These are phyloP conservation scores for Podospora sp. DNA, from an alignment of 495 filamentous ascomycete genomes.

Conservation along the genomic window DNA sequence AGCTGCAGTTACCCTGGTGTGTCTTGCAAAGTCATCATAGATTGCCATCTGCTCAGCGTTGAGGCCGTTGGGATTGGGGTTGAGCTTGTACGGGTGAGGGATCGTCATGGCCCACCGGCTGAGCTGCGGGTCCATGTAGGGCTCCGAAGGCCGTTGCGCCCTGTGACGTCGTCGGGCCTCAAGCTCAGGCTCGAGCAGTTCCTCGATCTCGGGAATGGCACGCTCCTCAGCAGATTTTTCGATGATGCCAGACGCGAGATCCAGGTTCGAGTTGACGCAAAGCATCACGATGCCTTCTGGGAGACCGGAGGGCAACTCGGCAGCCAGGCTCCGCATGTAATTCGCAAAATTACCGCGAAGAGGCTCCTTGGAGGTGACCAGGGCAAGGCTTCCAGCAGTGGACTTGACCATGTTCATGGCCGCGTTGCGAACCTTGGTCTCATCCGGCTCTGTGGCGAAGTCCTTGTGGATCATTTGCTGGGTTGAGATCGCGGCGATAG, in stretches of 20 bases:
- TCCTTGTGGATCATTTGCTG: slow-evolving; percentile 93
- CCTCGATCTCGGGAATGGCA: slow-evolving; percentile 90
- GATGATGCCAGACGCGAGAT: slow-evolving; percentile 86
- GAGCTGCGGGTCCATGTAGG: slow-evolving; percentile 76
- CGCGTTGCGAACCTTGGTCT: slow-evolving; percentile 77
- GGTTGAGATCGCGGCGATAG: slow-evolving; percentile 94
- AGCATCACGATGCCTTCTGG: slow-evolving; percentile 91
- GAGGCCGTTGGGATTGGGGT: slow-evolving; percentile 63
- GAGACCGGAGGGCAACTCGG: slow-evolving; percentile 68
- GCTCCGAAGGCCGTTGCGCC: slow-evolving; percentile 69
- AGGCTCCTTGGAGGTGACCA: slow-evolving; percentile 98
- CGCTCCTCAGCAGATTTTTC: slow-evolving; percentile 93
- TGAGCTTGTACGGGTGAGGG: slow-evolving; percentile 84
- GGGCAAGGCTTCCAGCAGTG: slow-evolving; percentile 86
- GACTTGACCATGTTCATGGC: slow-evolving; percentile 91
- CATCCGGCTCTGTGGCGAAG: slow-evolving; percentile 89
- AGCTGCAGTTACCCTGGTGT: slow-evolving; percentile 61
- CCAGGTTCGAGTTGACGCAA: slow-evolving; percentile 98
- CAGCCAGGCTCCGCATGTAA: slow-evolving; percentile 80
- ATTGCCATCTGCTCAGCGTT: slow-evolving; percentile 92
- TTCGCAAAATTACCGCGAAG: slow-evolving; percentile 94
- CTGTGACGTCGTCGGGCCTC: slow-evolving; percentile 73
- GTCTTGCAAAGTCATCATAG: slow-evolving; percentile 91
- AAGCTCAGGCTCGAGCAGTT: slow-evolving; percentile 77
- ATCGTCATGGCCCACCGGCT: slow-evolving; percentile 88